Evolutionary conservation across 257 asterid species (phyloP).

Genomic region (Plantago elongata): DNA sequence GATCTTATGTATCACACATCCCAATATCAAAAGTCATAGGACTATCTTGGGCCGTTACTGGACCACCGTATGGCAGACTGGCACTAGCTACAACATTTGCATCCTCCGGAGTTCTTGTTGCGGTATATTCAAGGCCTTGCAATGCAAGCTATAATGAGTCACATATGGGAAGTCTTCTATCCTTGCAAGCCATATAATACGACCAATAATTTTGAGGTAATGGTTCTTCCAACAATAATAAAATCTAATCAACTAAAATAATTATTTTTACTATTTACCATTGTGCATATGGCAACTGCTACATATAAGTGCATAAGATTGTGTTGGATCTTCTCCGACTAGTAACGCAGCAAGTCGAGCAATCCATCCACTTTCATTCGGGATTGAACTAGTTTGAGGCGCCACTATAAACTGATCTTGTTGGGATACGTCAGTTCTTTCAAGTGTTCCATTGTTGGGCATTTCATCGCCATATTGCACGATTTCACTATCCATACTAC

Average conservation of each 20-base stretch:
- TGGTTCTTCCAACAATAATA: conserved; percentile 58
- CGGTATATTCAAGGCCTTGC: conserved; percentile 58
- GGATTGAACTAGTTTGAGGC: conserved; percentile 38
- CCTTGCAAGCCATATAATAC: conserved; percentile 71
- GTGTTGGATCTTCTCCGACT: conserved; percentile 78
- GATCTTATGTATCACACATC: background rate
- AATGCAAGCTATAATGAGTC: conserved; percentile 88
- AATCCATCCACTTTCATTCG: conserved; percentile 59
- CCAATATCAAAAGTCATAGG: conserved; percentile 23
- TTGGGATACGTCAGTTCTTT: conserved; percentile 28
- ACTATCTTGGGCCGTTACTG: conserved; percentile 11
- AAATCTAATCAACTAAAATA: too few species aligned
- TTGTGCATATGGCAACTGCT: conserved; percentile 73
- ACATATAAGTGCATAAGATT: conserved; percentile 67
- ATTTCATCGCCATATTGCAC: conserved; percentile 29
- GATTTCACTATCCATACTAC: conserved; percentile 25
- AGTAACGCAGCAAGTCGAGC: conserved; percentile 71
- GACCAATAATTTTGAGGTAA: conserved; percentile 20
- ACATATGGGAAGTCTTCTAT: conserved; percentile 72
- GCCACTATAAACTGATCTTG: conserved; percentile 49
- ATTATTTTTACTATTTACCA: conserved; percentile 40
- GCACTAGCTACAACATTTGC: conserved; percentile 21
- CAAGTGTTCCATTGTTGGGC: conserved; percentile 20
- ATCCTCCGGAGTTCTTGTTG: conserved; percentile 25
- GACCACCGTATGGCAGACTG: conserved; percentile 11